Evolutionary conservation across 768 basidiomycete species (phyloP), one percentile per base, ranked within the genome.

Genomic region (Agaricus blazei): DNA sequence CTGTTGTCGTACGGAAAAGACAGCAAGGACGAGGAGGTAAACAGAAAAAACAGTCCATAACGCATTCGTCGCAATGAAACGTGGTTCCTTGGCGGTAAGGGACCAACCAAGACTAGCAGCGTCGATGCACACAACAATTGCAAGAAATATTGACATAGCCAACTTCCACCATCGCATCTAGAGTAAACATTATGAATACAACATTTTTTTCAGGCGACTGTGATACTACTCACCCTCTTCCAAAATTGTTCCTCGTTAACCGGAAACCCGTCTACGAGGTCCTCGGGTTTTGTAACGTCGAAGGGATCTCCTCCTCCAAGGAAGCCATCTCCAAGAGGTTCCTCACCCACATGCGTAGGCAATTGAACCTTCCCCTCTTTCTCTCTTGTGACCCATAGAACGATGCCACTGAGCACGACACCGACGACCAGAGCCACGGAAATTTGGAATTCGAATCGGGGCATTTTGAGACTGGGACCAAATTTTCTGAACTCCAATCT

Each of bases 241-340:
- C 70, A 72, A 52, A 72, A 72, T 15, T 47, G 56, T 24, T 69
- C 67, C 49, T 57, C 66, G 28, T 70, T 67, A 49, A 70, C 64
- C 45, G 68, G 67, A 48, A 68, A 67, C 9, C 70, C 70, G 28
- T 72, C 67, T 11, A 63, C 51, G 1, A 69, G 24, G 67, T 93
- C 90, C 64, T 87, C 85, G 8, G 83, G 80, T n/a, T 65, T 82
- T 19, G 82, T 79, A n/a, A 93, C 84, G 53, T 70, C 68, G 45
- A 70, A 68, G 15, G 69, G 64, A 59, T 72, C 70, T 28, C 28
- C 27, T 15, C 38, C 50, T 19, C 65, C 61, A 11, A 63, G 53
- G 7, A 51, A 60, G n/a, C 36, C 61, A n/a, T 67, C 58, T 24
- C 23, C 48, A 34, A 44, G n/a, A 27, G 7, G 12, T 26, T 44